Conservation (phyloP, 345 rosid species). For the Camelina laxa region DNA sequence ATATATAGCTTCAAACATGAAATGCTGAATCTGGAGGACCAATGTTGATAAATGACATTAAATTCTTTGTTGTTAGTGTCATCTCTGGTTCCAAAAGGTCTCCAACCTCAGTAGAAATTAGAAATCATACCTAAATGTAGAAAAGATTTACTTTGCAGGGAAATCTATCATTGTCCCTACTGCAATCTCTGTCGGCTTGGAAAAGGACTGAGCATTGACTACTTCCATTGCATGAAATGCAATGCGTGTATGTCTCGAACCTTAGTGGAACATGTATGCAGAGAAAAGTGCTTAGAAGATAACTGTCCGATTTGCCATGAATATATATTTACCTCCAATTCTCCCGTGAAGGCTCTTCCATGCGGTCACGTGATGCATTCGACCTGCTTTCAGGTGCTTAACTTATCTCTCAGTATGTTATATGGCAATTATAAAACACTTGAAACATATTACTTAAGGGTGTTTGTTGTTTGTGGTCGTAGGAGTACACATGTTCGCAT, state of each 20-base stretch:
- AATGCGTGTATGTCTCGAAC: constrained; percentile 78
- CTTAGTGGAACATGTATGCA: constrained; percentile 61
- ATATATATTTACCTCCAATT: constrained; percentile 66
- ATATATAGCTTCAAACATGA: not conserved
- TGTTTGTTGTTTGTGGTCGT: constrained; percentile 41
- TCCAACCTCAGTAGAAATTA: not conserved
- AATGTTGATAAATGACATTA: not conserved
- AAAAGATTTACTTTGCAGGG: constrained; percentile 51
- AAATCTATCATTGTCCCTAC: constrained; percentile 88
- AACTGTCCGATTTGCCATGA: constrained; percentile 90
- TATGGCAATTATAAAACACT: not conserved
- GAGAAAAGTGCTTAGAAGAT: constrained; percentile 75
- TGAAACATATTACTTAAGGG: constrained; percentile 2
- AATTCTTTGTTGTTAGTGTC: not conserved
- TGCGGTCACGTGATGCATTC: constrained; percentile 96
- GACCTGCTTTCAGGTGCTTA: constrained; percentile 70
- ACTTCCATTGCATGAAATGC: constrained; percentile 92
- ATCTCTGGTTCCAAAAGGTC: not conserved
- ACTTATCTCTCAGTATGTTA: not conserved
- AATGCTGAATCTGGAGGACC: not conserved
- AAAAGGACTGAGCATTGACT: constrained; percentile 79
- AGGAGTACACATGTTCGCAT: constrained; percentile 78
- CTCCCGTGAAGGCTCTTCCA: constrained; percentile 75
- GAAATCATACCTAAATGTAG: not conserved
- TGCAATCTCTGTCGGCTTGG: constrained; percentile 89